These are phyloP conservation scores for Dipteronia sinensis DNA, from an alignment of 345 rosid genomes.

Conservation along the genomic window DNA sequence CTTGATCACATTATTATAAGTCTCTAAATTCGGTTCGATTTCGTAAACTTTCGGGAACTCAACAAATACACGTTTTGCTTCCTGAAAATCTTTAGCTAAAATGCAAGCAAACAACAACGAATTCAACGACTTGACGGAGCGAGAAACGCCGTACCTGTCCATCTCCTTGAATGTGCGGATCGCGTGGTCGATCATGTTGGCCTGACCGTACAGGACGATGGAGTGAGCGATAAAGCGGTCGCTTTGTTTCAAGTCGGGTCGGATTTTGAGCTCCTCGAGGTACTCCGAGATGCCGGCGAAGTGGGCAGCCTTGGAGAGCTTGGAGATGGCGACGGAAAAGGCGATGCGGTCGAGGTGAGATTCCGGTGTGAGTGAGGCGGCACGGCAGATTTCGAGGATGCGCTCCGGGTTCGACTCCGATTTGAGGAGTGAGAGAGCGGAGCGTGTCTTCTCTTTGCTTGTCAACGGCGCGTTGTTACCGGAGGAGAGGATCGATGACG, in stretches of 20 bases:
- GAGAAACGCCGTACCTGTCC: slow-evolving; percentile 39
- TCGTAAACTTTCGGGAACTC: slow-evolving; percentile 58
- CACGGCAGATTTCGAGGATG: slow-evolving; percentile 80
- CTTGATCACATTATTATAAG: slow-evolving; percentile 62
- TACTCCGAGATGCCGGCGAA: slow-evolving; percentile 47
- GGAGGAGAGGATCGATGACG: slow-evolving; percentile 47
- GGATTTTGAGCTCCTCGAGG: slow-evolving; percentile 58
- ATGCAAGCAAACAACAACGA: slow-evolving; percentile 66
- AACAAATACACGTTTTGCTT: slow-evolving; percentile 61
- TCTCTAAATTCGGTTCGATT: slow-evolving; percentile 64
- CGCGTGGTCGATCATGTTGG: slow-evolving; percentile 71
- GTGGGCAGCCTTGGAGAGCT: slow-evolving; percentile 51
- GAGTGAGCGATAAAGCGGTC: slow-evolving; percentile 67
- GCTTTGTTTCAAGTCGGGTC: slow-evolving; percentile 57
- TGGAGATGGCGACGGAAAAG: slow-evolving; percentile 70
- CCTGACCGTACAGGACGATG: slow-evolving; percentile 75
- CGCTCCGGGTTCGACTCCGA: slow-evolving; percentile 71
- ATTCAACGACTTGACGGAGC: slow-evolving; percentile 61
- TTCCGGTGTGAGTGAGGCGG: slow-evolving; percentile 68
- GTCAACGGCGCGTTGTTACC: slow-evolving; percentile 52
- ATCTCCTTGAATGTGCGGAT: slow-evolving; percentile 51
- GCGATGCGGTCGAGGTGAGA: slow-evolving; percentile 59
- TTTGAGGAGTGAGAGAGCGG: slow-evolving; percentile 70
- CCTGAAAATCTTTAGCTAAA: slow-evolving; percentile 55
- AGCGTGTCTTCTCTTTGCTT: slow-evolving; percentile 57